Evolutionary conservation across 805 yeast genomes (phyloP), one percentile per base, ranked within the genome.

Genomic region (Yarrowia sp.): DNA sequence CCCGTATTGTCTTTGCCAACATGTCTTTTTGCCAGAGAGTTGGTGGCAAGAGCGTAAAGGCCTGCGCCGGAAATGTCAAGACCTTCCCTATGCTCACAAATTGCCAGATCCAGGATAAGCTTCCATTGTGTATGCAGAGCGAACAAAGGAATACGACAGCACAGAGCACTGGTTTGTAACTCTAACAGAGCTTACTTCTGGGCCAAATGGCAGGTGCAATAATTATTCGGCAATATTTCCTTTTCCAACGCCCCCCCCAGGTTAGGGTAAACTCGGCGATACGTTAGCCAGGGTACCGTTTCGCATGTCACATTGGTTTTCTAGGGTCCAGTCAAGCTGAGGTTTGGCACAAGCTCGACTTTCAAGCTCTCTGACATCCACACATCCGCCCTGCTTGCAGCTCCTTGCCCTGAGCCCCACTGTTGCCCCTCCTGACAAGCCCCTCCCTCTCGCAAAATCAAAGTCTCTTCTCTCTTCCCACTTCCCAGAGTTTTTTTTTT

Each of bases 81-180:
- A 53, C 43, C 60, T 53, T 53, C 60, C 60, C 19, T 9, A 13
- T 38, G 33, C 9, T 38, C 43, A 53, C 13, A 47, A 47, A 55
- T 55, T 55, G 61, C 61, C 61, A 55, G 61, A 55, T 39, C 46
- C 61, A 55, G 61, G 61, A 20, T 55, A 55, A n/a, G 46, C 61
- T 55, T 55, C 30, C 20, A 55, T 55, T 55, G 61, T 55, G 43
- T 24, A 9, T 52, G 58, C 58, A 36, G 30, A 9, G 17, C 19
- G 3, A 3, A 52, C 58, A 52, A 52, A 34, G 43, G 20, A 36
- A 52, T 50, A 50, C 55, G 55, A 50, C 39, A 50, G 15, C 40
- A 5, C 24, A 17, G 10, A 1, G 6, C 4, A 15, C 38, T 30
- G 7, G 17, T 47, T n/a, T 5, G 19, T 9, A 9, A 47, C 15